These are phyloP conservation scores for Apiospora kogelbergensis DNA, from an alignment of 2,329 filamentous ascomycete genomes.

Conservation along the genomic window DNA sequence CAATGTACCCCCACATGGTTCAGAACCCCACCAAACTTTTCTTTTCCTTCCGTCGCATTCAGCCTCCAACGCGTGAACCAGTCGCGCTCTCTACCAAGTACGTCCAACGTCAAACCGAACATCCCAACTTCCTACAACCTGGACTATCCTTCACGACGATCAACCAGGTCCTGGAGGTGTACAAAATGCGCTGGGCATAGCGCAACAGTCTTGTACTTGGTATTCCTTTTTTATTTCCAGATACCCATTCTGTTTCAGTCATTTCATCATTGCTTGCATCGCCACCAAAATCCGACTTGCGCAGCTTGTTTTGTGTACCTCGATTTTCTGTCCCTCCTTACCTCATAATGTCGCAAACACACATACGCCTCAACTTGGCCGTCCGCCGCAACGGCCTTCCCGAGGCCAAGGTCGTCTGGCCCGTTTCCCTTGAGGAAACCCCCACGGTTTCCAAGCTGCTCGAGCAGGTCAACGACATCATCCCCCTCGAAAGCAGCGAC, in stretches of 20 bases:
- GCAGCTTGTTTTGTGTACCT: neutral
- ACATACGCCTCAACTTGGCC: constrained; percentile 71
- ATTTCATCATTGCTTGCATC: neutral
- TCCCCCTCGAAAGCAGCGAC: constrained; percentile 77
- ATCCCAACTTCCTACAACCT: neutral
- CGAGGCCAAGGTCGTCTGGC: constrained; percentile 71
- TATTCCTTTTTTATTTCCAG: neutral
- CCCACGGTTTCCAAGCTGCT: constrained; percentile 76
- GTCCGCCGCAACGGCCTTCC: constrained; percentile 75
- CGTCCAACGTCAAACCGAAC: neutral
- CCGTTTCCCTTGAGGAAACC: constrained; percentile 54
- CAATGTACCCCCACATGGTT: neutral
- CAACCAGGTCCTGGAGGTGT: neutral
- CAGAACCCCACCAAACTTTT: neutral
- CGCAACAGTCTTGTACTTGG: neutral
- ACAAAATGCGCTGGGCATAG: neutral
- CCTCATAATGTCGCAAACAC: constrained; percentile 6
- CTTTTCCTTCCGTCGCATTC: neutral
- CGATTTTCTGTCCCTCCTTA: neutral
- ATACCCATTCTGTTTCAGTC: neutral
- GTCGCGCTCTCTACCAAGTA: too few relatives aligned
- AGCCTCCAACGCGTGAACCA: constrained; percentile 1
- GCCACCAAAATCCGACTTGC: neutral
- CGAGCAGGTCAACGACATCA: constrained; percentile 72
- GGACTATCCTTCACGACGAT: neutral